Conservation (phyloP, 495 filamentous ascomycete genomes). For the Hyphodiscus hymeniophilus region DNA sequence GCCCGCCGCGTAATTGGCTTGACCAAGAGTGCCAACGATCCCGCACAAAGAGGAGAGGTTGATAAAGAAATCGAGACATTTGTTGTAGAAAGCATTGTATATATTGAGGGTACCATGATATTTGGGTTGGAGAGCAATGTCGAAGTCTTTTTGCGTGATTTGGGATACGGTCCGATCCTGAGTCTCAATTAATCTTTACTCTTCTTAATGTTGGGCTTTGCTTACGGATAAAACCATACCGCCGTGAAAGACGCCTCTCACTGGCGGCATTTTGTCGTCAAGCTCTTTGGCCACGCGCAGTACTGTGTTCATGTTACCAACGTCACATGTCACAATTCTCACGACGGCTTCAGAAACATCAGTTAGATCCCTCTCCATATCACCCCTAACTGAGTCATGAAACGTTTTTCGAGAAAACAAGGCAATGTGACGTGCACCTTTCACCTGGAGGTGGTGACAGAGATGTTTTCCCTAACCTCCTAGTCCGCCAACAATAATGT, state of each 20-base stretch:
- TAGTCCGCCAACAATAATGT: conserved; percentile 50
- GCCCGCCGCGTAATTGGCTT: conserved; percentile 56
- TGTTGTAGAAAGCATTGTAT: conserved; percentile 29
- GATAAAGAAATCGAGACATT: conserved; percentile 62
- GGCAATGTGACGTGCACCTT: conserved; percentile 43
- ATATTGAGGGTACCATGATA: conserved; percentile 48
- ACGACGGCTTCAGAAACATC: conserved; percentile 24
- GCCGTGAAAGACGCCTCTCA: conserved; percentile 39
- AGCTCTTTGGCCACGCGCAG: conserved; percentile 1
- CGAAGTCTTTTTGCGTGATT: conserved; percentile 39
- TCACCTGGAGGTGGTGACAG: conserved; percentile 38
- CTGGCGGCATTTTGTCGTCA: conserved; percentile 30
- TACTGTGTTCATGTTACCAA: conserved; percentile 19
- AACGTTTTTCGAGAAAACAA: conserved; percentile 38
- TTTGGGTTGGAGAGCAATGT: conserved; percentile 39
- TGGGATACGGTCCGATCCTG: conserved; percentile 41
- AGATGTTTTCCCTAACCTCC: conserved; percentile 40
- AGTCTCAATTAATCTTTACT: background rate
- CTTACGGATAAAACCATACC: conserved; percentile 36
- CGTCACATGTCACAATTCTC: conserved; percentile 28
- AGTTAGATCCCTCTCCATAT: background rate
- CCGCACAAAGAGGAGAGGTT: conserved; percentile 52
- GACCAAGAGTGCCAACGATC: conserved; percentile 46
- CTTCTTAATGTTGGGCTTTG: background rate
- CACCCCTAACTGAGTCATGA: background rate